A percentile compares a stretch with the other conserved stretches of the same genome.
Evolutionary conservation across 2,329 filamentous ascomycete genomes (phyloP).

Genomic region (Eutypa lata): DNA sequence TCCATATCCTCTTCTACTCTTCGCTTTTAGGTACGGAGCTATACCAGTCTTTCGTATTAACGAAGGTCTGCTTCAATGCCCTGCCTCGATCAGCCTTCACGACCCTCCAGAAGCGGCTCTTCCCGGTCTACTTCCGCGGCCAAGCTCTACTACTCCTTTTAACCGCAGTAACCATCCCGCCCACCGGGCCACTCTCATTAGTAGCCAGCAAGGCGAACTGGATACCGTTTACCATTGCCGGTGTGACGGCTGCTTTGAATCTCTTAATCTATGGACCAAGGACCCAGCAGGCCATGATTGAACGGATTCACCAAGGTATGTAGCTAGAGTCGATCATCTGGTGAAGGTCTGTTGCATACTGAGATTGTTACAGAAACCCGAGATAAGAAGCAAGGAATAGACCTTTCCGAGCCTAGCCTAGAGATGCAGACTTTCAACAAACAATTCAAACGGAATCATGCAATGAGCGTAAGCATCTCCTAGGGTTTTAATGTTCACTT

Average conservation of each 20-base stretch:
- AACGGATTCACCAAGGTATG: slow-evolving; percentile 29
- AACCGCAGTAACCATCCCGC: slow-evolving; percentile 31
- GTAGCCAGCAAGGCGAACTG: slow-evolving; percentile 26
- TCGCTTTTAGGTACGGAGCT: slow-evolving; percentile 36
- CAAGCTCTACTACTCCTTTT: slow-evolving; percentile 34
- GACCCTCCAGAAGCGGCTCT: slow-evolving; percentile 37
- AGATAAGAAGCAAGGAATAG: slow-evolving; percentile 10
- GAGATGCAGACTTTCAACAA: slow-evolving; percentile 28
- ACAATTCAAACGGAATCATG: slow-evolving; percentile 33
- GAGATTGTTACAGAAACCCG: slow-evolving; percentile 13
- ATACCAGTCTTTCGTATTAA: slow-evolving; percentile 36
- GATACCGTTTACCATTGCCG: slow-evolving; percentile 32
- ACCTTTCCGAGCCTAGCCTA: slow-evolving; percentile 8
- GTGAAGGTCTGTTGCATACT: slow-evolving; percentile 4
- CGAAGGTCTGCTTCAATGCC: slow-evolving; percentile 31
- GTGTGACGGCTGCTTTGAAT: slow-evolving; percentile 30
- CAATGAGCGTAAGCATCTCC: slow-evolving; percentile 28
- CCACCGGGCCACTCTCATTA: slow-evolving; percentile 27
- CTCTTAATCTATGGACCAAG: slow-evolving; percentile 34
- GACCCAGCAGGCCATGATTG: slow-evolving; percentile 30
- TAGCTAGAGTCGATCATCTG: neutral
- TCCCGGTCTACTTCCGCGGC: slow-evolving; percentile 37
- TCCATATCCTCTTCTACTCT: slow-evolving; percentile 38
- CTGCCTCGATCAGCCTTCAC: slow-evolving; percentile 34
- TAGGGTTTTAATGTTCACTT: neutral